Evolutionary conservation across 1,284 basidiomycete species (phyloP).

Genomic region (Malassezia furfur): DNA sequence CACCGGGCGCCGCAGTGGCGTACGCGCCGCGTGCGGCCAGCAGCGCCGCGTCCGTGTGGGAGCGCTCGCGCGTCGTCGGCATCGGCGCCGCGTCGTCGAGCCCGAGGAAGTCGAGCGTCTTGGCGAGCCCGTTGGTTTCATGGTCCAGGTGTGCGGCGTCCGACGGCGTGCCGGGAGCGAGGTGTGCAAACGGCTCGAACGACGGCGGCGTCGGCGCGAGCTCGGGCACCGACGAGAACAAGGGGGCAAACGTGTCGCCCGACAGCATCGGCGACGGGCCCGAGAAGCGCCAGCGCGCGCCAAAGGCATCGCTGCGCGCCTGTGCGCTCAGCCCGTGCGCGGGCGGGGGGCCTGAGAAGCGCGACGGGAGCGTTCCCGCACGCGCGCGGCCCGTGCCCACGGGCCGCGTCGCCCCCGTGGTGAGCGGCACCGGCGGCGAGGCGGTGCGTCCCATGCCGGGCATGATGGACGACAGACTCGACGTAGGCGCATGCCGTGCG

Average conservation of each 20-base stretch:
- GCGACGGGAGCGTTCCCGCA: conserved; percentile 11
- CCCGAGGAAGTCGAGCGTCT: conserved; percentile 38
- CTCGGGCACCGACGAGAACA: not conserved
- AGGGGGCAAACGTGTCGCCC: not conserved
- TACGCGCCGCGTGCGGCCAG: not conserved
- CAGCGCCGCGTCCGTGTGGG: conserved; percentile 1
- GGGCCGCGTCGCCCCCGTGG: not conserved
- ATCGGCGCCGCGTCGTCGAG: conserved; percentile 15
- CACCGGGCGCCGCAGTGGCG: not conserved
- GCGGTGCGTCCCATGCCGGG: not conserved
- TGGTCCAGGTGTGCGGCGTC: not conserved
- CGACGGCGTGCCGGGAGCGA: not conserved
- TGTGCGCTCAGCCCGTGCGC: not conserved
- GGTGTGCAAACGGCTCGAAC: not conserved
- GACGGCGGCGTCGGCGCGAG: not conserved
- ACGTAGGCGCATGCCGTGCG: not conserved
- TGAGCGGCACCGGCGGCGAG: not conserved
- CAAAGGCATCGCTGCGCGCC: not conserved
- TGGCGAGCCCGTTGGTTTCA: not conserved
- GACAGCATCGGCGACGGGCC: not conserved
- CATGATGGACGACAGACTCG: not conserved
- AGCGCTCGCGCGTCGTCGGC: conserved; percentile 4
- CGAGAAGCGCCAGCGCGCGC: not conserved
- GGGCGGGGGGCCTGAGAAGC: conserved; percentile 4
- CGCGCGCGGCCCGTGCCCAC: conserved; percentile 9